Evolutionary conservation across 768 basidiomycete genomes (phyloP), one percentile per base, ranked within the genome.

Genomic region (Boletus patriciae): DNA sequence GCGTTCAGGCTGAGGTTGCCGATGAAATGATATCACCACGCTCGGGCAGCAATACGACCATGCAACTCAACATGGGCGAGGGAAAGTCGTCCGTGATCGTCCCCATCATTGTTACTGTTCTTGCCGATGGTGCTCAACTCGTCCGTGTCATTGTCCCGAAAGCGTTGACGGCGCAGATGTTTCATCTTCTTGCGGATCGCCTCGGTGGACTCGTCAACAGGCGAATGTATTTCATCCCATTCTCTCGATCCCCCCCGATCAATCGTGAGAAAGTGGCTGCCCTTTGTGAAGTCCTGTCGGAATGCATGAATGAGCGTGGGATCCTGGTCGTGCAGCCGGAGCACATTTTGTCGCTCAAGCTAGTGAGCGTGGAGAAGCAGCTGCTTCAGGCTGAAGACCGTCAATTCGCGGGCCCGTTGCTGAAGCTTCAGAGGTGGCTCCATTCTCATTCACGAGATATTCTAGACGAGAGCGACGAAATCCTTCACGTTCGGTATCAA

Each of bases 21-120:
- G 52, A 61, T 5, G 74, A 81, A 48, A 83, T 84, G 83, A 78
- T 80, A 23, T 50, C 62, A 0, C 81, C 83, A 0, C 55, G 52
- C 1, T 73, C 66, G 0, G 55, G 58, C 4, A 18, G 58, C 10
- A 84, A 78, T 46, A 75, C 76, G 0, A 63, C 73, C 8, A 69
- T 79, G 29, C 82, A 83, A 38, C 75, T 83, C 18, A 82, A 84
- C 45, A 84, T 84, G 82, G 82, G 82, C 4, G 82, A 84, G 52
- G 83, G 82, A 1, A 84, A 84, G 56, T 74, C 76, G 2, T 77
- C 75, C 0, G 76, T 76, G 1, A 76, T 84, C 19, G 73, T 83
- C 2, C 83, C 83, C 0, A 67, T 83, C 33, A 66, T 74, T 2
- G 68, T 71, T 0, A 60, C 73, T 6, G 62, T 64, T 4, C 70